Evolutionary conservation across 1,139 yeast species (phyloP), one percentile per base, ranked within the genome.

Genomic region (Nematodospora anomalae): DNA sequence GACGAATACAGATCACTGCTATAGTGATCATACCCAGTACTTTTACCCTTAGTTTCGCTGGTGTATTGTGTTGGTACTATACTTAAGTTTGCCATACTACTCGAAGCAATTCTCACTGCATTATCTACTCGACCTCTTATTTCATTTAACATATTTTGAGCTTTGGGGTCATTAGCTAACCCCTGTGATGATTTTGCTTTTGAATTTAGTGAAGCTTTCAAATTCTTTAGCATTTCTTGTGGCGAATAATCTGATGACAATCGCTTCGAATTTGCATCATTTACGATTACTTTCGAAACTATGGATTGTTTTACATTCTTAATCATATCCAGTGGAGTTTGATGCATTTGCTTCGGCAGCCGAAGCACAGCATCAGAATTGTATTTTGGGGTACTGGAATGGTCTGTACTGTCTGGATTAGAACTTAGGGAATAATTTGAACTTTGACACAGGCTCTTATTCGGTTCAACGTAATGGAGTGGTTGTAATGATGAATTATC

Each of bases 111-210:
- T 23, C 30, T 44, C 37, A 39, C 29, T 12, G 38, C 34, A 15
- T 37, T 40, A 31, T 60, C 62, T 13, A 62, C 56, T 26, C 64
- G 52, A 21, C 57, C 61, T 38, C 66, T 45, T 26, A 62, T 53
- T 27, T 52, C 62, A 30, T 46, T 48, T 13, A 62, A 43, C 16
- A 46, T 37, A 33, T 43, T 16, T 39, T 46, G 32, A 36, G 46
- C 34, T 38, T 52, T 27, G 26, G 40, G 12, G 26, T 30, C 16
- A 36, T 32, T 3, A 32, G 32, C 11, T 8, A 31, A 26, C 10
- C 18, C 20, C 14, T 25, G 43, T 4, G 46, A 22, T 6, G 40
- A 15, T 20, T 50, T 37, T 12, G 46, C 46, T 38, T 55, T 60
- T 2, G 58, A 51, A 34, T 53, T 53, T 12, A 62, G 53, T 2